Base-by-base conservation (phyloP, 2,329 filamentous ascomycete species). In the Emydomyces testavorans region DNA sequence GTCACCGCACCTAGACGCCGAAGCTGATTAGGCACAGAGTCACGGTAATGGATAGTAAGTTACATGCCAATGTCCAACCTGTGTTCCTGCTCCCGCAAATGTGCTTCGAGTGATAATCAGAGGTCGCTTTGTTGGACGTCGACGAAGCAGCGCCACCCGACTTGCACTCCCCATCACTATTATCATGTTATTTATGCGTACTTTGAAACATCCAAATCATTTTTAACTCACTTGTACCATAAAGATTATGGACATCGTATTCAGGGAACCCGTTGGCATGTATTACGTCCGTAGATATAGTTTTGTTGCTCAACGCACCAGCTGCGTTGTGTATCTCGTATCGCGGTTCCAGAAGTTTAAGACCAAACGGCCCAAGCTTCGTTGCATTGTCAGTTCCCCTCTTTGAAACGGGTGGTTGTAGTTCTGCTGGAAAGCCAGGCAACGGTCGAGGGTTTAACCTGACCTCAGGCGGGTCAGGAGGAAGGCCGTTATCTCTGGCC, bases 181-280 rank as follows among this genome's bases (percentile, higher is more conserved):
- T 28, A n/a, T 31, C 24, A 41, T 11, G 7, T 41, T 50, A 44
- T n/a, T n/a, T n/a, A n/a, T n/a, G 54, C 49, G 53, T 16, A 26
- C 28, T n/a, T 34, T 35, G 11, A 29, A 18, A 38, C 13, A 11
- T 23, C 46, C 11, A 20, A 6, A 39, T 6, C 13, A 13, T 4
- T 15, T 11, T 21, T 46, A 29, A 58, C 62, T 58, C 61, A 64
- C 62, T 76, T 15, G 74, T 72, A 0, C 82, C 83, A 60, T 82
- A 84, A 1, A 85, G 62, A 56, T 85, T 85, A 61, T 86, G 82
- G 0, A 76, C 80, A 53, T 85, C 82, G 57, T 82, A 83, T 61
- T 80, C 75, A 24, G 70, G 65, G 11, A 77, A 67, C 1, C 80
- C 80, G 52, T 81, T 79, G 49, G 76, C 70, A 58, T 83, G 79